These are phyloP conservation scores for Aspergillus kassunensis DNA, from an alignment of 495 filamentous ascomycete genomes.

Conservation along the genomic window DNA sequence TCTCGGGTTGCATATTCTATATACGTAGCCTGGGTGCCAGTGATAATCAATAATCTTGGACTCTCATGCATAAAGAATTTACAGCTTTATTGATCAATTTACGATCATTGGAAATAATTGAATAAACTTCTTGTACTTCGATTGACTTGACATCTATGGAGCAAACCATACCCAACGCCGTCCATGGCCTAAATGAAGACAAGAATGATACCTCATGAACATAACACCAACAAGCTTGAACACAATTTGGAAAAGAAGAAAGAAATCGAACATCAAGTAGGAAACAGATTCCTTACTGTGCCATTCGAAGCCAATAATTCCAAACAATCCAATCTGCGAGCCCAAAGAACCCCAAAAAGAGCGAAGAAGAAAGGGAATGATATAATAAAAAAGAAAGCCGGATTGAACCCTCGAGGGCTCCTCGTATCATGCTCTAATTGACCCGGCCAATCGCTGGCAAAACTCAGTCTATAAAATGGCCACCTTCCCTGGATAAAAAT, in stretches of 20 bases:
- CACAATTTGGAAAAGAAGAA: slow-evolving; percentile 1
- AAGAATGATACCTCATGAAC: no score
- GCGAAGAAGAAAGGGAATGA: background rate
- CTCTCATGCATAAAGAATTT: no score
- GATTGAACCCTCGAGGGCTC: background rate
- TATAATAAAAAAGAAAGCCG: slow-evolving; percentile 1
- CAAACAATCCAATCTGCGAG: background rate
- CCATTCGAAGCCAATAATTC: background rate
- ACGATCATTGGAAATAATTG: no score
- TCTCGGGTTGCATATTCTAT: no score
- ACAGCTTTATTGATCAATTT: no score
- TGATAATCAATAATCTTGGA: no score
- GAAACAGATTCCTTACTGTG: background rate
- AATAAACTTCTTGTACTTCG: no score
- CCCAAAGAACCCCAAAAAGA: background rate
- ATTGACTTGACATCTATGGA: no score
- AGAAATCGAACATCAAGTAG: background rate
- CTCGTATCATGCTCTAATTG: slow-evolving; percentile 20
- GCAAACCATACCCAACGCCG: background rate
- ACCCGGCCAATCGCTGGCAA: slow-evolving; percentile 13
- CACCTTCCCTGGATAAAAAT: slow-evolving; percentile 10
- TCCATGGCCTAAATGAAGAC: no score
- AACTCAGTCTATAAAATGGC: slow-evolving; percentile 27
- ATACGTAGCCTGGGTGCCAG: no score
- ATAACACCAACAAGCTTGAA: no score